Conservation (phyloP, 2,329 filamentous ascomycete species). For the Chrysoporthe austroafricana region DNA sequence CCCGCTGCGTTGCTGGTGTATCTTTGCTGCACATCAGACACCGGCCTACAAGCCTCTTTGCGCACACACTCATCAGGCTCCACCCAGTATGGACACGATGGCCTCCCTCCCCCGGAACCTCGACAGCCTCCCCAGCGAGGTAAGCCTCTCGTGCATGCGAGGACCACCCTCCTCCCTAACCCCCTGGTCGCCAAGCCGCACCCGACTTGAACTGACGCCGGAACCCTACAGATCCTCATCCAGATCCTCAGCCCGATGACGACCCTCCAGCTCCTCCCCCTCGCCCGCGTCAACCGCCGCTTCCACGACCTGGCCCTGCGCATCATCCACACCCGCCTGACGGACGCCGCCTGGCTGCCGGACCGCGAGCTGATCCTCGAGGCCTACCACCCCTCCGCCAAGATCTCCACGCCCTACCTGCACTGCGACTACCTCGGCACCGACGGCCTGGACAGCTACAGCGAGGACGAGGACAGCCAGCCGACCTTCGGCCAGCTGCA, state of each 20-base stretch:
- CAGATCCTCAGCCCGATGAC: constrained; percentile 36
- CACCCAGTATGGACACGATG: constrained; percentile 19
- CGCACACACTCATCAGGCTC: neutral
- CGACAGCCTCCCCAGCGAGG: constrained; percentile 29
- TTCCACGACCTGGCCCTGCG: constrained; percentile 37
- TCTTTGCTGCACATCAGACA: constrained; percentile 5
- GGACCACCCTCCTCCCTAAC: neutral
- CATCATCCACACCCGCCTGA: constrained; percentile 38
- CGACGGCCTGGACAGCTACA: constrained; percentile 53
- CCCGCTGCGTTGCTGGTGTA: constrained; percentile 13
- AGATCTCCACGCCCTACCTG: constrained; percentile 69
- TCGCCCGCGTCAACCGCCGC: constrained; percentile 36
- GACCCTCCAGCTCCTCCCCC: constrained; percentile 35
- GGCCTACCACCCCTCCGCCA: constrained; percentile 74
- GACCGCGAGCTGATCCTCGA: constrained; percentile 75
- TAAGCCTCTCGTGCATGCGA: neutral
- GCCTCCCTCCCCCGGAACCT: constrained; percentile 23
- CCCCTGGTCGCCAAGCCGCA: no score
- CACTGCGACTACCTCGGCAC: constrained; percentile 69
- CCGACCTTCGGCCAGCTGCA: constrained; percentile 47
- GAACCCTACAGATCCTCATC: constrained; percentile 37
- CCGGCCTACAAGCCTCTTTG: constrained; percentile 18
- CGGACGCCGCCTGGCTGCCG: constrained; percentile 56
- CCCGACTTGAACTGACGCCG: constrained; percentile 11
- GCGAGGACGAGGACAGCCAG: constrained; percentile 36